phyloP scores from a whole-genome alignment of 2,329 filamentous ascomycete genomes.

The Monosporascus sp. region DNA sequence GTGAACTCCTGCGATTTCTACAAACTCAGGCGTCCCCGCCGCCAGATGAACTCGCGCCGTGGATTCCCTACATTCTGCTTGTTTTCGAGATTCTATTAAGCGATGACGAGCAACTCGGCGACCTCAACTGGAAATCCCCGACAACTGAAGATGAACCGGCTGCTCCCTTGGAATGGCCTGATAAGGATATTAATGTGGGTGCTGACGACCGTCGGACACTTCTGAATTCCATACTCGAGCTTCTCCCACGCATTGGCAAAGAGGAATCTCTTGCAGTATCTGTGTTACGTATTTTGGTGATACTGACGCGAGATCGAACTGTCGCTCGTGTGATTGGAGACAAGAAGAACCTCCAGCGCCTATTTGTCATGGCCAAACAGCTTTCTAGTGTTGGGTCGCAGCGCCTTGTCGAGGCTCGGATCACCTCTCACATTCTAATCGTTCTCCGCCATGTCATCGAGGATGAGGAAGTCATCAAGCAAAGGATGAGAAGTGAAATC shows the following conservation, averaged over 20 bases:
- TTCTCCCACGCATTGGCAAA: constrained; percentile 82
- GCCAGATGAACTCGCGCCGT: constrained; percentile 77
- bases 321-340: constrained; percentile 75
- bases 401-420: constrained; percentile 55
- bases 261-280: constrained; percentile 81
- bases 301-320: constrained; percentile 74
- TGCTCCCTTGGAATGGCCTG: constrained; percentile 51
- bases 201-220: constrained; percentile 64
- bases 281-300: constrained; percentile 76
- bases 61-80: constrained; percentile 86
- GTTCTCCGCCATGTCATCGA: constrained; percentile 90
- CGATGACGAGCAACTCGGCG: constrained; percentile 76
- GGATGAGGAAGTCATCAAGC: constrained; percentile 83
- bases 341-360: constrained; percentile 79
- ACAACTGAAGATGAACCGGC: constrained; percentile 43
- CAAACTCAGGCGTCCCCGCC: constrained; percentile 62
- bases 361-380: constrained; percentile 96
- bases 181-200: constrained; percentile 59
- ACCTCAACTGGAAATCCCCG: constrained; percentile 65
- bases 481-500: constrained; percentile 90
- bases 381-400: constrained; percentile 74
- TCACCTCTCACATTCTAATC: constrained; percentile 66
- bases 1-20: constrained; percentile 73
- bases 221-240: constrained; percentile 72
- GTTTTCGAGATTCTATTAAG: constrained; percentile 88